Base-by-base conservation (phyloP, 768 basidiomycete species). In the Lactarius hengduanensis region DNA sequence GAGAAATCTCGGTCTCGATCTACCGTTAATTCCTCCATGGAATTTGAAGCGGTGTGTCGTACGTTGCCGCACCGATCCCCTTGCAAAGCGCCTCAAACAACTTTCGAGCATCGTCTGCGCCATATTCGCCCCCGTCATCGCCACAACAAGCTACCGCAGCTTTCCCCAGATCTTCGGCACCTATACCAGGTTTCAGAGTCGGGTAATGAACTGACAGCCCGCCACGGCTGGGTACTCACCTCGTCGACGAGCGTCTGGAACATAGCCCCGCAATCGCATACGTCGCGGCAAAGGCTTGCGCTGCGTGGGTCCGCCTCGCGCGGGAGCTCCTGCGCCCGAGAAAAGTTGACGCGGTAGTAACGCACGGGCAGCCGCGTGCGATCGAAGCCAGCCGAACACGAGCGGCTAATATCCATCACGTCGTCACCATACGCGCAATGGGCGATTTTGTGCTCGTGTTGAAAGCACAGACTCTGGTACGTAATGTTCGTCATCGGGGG, bases 71-170 rank as follows among this genome's bases (percentile, higher is more conserved):
- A 40, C 82, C 79, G 16, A 84, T 73, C 7, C 81, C 76, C 62
- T 78, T 78, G 66, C 79, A 81, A 7, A 83, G 72, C 13, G 82
- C 81, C 67, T 85, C 83, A 62, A 84, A 83, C 56, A 83, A 74
- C 59, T 80, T 80, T 13, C 80, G 77, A 2, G 82, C 74, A 59
- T 81, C 82, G 43, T 85, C 81, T 1, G 82, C 83, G n/a, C 76
- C 78, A 68, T 83, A 83, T 32, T 77, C 78, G 34, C 81, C 81
- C 3, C 69, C 0, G 71, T 76, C 83, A 85, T 84, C n/a, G 80
- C 79, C 43, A 77, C 78, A 13, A 81, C 78, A 11, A 85, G 74
- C 0, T 80, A 74, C 45, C 78, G 79, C 64, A 83, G 73, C 63
- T 82, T 83, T 1, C 66, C 61, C 4, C 74, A 71, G 16, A 84